phyloP scores from a whole-genome alignment of 2,329 filamentous ascomycete species.

The Stachybotrys chartarum region DNA sequence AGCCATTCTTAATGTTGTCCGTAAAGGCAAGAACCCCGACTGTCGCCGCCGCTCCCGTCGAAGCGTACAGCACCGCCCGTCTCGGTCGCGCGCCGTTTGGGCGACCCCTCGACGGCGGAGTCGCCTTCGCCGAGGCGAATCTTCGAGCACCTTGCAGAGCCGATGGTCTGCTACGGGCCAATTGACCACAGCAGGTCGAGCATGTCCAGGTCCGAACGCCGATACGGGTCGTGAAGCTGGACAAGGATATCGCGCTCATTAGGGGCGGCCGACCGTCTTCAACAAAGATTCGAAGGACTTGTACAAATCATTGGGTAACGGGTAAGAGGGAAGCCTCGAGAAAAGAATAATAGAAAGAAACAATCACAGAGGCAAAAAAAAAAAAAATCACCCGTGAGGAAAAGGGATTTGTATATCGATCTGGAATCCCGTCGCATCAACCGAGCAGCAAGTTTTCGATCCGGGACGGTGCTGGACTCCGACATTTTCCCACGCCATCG shows the following conservation, averaged over 20 bases:
- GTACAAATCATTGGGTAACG: no score
- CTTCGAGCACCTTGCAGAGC: conserved; percentile 15
- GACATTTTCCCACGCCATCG: background rate
- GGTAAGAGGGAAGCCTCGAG: background rate
- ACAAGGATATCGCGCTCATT: conserved; percentile 36
- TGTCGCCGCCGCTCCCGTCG: conserved; percentile 42
- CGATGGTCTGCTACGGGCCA: conserved; percentile 21
- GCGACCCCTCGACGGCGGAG: conserved; percentile 10
- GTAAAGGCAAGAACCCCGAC: conserved; percentile 45
- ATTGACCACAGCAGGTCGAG: conserved; percentile 35
- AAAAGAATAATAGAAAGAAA: background rate
- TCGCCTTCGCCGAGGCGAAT: conserved; percentile 20
- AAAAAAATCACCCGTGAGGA: background rate
- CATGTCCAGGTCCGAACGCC: conserved; percentile 38
- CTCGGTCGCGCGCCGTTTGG: conserved; percentile 15
- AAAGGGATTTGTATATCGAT: background rate
- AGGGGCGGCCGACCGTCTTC: conserved; percentile 3
- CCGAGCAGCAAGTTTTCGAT: background rate
- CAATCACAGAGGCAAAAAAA: conserved; percentile 4
- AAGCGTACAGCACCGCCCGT: conserved; percentile 37
- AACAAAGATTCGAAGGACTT: no score
- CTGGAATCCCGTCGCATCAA: background rate
- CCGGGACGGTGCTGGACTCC: background rate
- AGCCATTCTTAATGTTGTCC: conserved; percentile 69
- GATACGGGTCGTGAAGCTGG: conserved; percentile 29